A percentile compares a stretch with the other conserved stretches of the same genome.
Conservation (phyloP, 768 basidiomycete genomes). For the Rubroboletus pulcherrimus region DNA sequence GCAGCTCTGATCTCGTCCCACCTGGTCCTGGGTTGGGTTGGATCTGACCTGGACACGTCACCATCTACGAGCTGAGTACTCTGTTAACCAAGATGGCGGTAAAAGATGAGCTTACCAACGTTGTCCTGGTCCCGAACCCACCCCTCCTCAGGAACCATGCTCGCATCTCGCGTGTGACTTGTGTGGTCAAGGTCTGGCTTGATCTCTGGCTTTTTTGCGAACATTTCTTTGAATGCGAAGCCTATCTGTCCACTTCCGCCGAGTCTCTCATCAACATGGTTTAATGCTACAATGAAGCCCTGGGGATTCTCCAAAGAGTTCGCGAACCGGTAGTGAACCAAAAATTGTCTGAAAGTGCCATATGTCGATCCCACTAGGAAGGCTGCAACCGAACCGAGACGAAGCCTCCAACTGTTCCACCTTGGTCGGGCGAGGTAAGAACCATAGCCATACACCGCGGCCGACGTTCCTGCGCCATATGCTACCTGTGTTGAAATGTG, state of each 20-base stretch:
- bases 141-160: conserved; percentile 13
- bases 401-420: conserved; percentile 25
- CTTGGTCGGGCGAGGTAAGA: conserved; percentile 26
- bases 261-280: conserved; percentile 29
- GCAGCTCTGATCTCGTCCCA: conserved; percentile 68
- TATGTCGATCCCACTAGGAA: conserved; percentile 30
- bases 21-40: conserved; percentile 31
- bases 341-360: conserved; percentile 30
- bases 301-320: conserved; percentile 30
- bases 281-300: conserved; percentile 30
- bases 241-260: conserved; percentile 30
- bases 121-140: conserved; percentile 12
- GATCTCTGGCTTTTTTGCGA: conserved; percentile 16
- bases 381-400: conserved; percentile 22
- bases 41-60: conserved; percentile 4
- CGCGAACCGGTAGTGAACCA: conserved; percentile 29
- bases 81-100: background rate
- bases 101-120: conserved; percentile 12
- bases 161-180: conserved; percentile 2
- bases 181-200: background rate
- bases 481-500: conserved; percentile 9
- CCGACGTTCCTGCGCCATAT: conserved; percentile 24
- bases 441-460: conserved; percentile 25
- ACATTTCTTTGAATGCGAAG: conserved; percentile 23
- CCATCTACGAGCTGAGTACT: conserved; percentile 4